Evolutionary conservation across 148 eudicot species (phyloP).

Genomic region (Chenopodium suecicum): DNA sequence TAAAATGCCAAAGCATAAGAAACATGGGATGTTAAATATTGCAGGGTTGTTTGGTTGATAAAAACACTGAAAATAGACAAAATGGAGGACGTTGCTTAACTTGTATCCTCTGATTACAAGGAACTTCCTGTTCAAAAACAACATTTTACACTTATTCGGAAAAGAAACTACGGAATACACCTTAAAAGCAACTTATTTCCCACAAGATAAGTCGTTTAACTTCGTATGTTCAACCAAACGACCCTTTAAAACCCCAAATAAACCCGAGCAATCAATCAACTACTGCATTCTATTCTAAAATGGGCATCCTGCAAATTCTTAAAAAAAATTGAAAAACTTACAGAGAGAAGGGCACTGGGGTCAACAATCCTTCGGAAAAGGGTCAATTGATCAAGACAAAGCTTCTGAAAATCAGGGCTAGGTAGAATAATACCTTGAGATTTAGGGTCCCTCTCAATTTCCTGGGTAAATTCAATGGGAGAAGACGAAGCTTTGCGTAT

Average conservation of each 20-base stretch:
- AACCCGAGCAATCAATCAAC: too few species aligned
- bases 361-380: conserved; percentile 81
- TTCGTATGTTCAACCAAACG: not conserved
- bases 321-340: conserved; percentile 15
- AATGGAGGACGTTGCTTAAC: not conserved
- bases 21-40: not conserved
- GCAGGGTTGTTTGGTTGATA: not conserved
- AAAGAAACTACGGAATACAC: too few species aligned
- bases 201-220: too few species aligned
- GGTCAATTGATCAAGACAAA: conserved; percentile 76
- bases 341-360: conserved; percentile 78
- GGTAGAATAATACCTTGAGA: conserved; percentile 60
- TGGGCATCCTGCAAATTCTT: too few species aligned
- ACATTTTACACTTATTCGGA: not conserved
- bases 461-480: conserved; percentile 76
- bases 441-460: conserved; percentile 51
- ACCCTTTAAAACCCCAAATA: too few species aligned
- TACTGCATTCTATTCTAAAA: too few species aligned
- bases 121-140: not conserved
- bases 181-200: too few species aligned
- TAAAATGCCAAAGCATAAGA: not conserved
- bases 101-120: not conserved
- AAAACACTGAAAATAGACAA: too few species aligned
- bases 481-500: conserved; percentile 72
- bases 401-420: conserved; percentile 74